phyloP scores from a whole-genome alignment of 106 monocot genomes.

The Allium fistulosum region DNA sequence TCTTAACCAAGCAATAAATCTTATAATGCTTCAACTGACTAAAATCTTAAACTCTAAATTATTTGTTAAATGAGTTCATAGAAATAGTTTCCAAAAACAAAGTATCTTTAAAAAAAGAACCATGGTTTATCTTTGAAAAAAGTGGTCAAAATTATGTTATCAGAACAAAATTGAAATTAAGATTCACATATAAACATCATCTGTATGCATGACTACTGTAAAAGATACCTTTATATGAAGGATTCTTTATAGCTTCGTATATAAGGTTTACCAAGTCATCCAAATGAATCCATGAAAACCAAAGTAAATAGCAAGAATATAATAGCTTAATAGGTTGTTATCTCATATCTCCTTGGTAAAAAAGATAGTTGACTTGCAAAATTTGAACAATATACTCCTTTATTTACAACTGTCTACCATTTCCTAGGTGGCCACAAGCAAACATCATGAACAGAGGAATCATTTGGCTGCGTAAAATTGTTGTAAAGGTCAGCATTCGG shows the following conservation, averaged over 20 bases:
- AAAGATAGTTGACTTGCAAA: conserved; percentile 1
- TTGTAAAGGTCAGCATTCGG: neutral
- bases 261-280: conserved; percentile 85
- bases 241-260: conserved; percentile 59
- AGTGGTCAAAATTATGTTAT: too few relatives aligned
- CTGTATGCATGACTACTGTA: too few relatives aligned
- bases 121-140: too few relatives aligned
- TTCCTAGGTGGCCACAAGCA: conserved; percentile 82
- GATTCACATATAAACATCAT: too few relatives aligned
- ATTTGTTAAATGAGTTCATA: too few relatives aligned
- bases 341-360: neutral
- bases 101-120: too few relatives aligned
- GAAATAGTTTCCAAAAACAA: too few relatives aligned
- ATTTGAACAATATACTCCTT: neutral
- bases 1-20: too few relatives aligned
- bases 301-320: conserved; percentile 10
- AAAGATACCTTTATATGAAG: conserved; percentile 60
- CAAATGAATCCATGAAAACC: conserved; percentile 92
- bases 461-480: conserved; percentile 9
- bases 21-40: too few relatives aligned
- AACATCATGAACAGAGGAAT: conserved; percentile 73
- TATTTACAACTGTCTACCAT: conserved; percentile 63
- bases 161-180: too few relatives aligned
- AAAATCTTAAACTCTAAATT: too few relatives aligned
- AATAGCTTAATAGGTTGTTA: neutral